Conservation (phyloP, 2,329 filamentous ascomycete genomes). For the Dryadomyces quercus-mongolicae region DNA sequence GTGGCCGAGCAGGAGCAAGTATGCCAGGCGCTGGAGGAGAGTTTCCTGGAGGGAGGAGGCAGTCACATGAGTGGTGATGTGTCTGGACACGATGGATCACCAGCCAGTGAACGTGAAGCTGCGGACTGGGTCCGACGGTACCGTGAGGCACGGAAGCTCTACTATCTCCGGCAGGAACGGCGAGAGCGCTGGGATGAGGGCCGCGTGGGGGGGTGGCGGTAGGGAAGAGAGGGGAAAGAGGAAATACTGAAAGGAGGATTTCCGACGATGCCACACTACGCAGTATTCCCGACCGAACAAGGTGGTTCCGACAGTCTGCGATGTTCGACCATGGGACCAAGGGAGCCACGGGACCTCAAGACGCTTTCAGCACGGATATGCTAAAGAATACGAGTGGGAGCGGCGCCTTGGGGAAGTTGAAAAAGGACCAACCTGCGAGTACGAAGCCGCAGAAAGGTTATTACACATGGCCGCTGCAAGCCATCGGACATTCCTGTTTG, state of each 20-base stretch:
- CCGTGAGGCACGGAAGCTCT: conserved; percentile 65
- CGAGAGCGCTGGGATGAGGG: conserved; percentile 95
- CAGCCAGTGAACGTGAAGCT: conserved; percentile 68
- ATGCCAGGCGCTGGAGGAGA: conserved; percentile 78
- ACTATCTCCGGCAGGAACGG: conserved; percentile 71
- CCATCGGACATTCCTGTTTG: not conserved
- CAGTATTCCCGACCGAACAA: no score
- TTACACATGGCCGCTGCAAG: not conserved
- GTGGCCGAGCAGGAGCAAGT: conserved; percentile 74
- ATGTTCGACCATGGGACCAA: not conserved
- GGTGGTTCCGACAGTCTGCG: no score
- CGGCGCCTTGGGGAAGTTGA: no score
- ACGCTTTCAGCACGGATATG: no score
- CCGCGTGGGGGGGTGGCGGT: conserved; percentile 87
- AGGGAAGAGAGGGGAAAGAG: not conserved
- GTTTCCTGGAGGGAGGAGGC: conserved; percentile 51
- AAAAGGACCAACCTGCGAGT: not conserved
- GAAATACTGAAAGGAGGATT: no score
- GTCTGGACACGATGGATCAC: conserved; percentile 34
- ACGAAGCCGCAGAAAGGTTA: not conserved
- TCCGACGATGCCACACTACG: no score
- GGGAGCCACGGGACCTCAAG: not conserved
- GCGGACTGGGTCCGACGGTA: conserved; percentile 75
- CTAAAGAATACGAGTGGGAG: no score
- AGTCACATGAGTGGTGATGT: not conserved